phyloP scores from a whole-genome alignment of 2,329 filamentous ascomycete genomes.

The Pseudofabraea citricarpa region DNA sequence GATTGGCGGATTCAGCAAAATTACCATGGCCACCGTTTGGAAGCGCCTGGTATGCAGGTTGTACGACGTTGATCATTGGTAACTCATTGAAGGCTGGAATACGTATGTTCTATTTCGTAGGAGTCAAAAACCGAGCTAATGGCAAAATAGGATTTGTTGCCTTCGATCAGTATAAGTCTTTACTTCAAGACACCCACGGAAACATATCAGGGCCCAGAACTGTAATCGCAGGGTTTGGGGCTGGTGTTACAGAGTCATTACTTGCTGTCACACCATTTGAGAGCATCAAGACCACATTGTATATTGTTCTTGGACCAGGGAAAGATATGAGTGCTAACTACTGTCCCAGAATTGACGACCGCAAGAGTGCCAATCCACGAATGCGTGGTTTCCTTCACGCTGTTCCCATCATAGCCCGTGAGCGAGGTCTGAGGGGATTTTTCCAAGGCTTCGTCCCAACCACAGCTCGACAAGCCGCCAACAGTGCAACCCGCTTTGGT shows the following conservation, averaged over 20 bases:
- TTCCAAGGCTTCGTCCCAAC: conserved; percentile 97
- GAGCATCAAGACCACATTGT: conserved; percentile 96
- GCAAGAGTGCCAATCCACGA: conserved; percentile 77
- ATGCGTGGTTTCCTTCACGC: conserved; percentile 92
- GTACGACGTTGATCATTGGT: conserved; percentile 92
- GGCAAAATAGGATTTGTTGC: conserved; percentile 71
- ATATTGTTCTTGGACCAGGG: conserved; percentile 6
- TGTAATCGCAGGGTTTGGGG: conserved; percentile 89
- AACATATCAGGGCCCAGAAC: conserved; percentile 87
- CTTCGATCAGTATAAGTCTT: conserved; percentile 86
- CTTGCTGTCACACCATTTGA: conserved; percentile 95
- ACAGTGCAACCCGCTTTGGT: conserved; percentile 86
- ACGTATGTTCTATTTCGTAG: conserved; percentile 40
- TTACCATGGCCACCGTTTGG: conserved; percentile 94
- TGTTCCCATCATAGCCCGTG: conserved; percentile 77
- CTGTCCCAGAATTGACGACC: conserved; percentile 75
- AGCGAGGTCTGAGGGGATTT: conserved; percentile 86
- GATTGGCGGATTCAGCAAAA: conserved; percentile 76
- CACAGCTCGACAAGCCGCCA: conserved; percentile 89
- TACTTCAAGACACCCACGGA: conserved; percentile 78
- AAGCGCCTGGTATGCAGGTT: conserved; percentile 93
- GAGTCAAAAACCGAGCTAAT: conserved; percentile 3
- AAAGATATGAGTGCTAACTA: conserved; percentile 1
- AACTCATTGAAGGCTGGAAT: conserved; percentile 97
- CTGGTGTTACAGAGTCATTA: conserved; percentile 88